Evolutionary conservation across 2,329 filamentous ascomycete genomes (phyloP).

Genomic region (Colletotrichum sp.): DNA sequence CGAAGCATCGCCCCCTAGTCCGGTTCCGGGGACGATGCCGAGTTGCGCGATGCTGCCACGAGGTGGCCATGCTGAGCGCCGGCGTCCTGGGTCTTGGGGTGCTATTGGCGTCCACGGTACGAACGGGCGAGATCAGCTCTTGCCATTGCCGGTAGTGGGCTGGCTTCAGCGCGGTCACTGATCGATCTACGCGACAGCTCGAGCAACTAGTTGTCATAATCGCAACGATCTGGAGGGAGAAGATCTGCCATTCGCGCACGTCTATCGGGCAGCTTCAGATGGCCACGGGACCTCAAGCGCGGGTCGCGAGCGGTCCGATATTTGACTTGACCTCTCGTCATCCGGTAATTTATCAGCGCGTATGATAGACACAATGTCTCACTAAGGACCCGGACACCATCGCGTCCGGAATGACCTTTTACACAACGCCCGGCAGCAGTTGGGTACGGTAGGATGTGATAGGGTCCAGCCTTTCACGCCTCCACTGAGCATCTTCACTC

Average conservation of each 20-base stretch:
- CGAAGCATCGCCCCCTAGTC: neutral
- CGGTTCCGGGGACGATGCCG: neutral
- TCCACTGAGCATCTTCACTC: neutral
- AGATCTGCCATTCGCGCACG: neutral
- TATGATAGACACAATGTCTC: neutral
- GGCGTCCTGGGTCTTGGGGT: neutral
- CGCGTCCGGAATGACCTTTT: neutral
- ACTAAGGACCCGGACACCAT: neutral
- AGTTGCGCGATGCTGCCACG: slow-evolving; percentile 8
- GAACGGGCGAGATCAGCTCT: neutral
- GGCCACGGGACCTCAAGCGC: neutral
- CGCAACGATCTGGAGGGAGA: neutral
- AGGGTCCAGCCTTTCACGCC: neutral
- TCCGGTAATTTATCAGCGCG: neutral
- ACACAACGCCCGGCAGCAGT: neutral
- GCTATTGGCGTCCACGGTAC: neutral
- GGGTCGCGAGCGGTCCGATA: neutral
- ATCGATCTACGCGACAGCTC: neutral
- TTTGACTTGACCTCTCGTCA: neutral
- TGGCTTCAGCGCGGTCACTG: neutral
- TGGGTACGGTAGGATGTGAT: neutral
- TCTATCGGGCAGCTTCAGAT: neutral
- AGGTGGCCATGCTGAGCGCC: slow-evolving; percentile 16
- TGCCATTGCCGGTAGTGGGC: neutral
- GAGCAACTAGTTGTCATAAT: neutral